phyloP scores from a whole-genome alignment of 2,329 filamentous ascomycete genomes.

The Colletotrichum agaves region DNA sequence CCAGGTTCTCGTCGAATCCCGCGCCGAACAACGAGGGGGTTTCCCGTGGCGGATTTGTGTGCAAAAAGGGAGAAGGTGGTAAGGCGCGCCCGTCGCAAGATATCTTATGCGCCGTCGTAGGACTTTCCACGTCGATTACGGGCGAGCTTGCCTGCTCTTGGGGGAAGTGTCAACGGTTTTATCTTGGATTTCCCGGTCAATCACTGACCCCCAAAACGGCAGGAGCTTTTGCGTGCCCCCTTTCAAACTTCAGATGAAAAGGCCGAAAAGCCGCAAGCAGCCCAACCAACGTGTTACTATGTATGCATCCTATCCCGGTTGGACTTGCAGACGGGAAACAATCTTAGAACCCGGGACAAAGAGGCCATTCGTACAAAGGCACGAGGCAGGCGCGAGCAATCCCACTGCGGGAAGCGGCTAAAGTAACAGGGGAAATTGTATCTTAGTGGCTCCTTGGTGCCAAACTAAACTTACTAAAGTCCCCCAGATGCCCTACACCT shows the following conservation, averaged over 20 bases:
- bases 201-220: background rate
- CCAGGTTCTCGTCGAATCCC: conserved; percentile 3
- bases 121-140: background rate
- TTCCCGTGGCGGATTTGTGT: conserved; percentile 1
- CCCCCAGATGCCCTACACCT: conserved; percentile 21
- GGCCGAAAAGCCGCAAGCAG: background rate
- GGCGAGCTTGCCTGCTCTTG: conserved; percentile 18
- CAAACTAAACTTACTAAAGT: conserved; percentile 12
- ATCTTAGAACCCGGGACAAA: background rate
- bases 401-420: conserved; percentile 17
- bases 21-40: conserved; percentile 12
- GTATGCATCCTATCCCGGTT: background rate
- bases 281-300: background rate
- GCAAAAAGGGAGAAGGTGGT: conserved; percentile 19
- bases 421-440: conserved; percentile 23
- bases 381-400: conserved; percentile 4
- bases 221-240: conserved; percentile 2
- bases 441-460: conserved; percentile 22
- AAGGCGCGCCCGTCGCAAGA: background rate
- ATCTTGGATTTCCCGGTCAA: conserved; percentile 31
- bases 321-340: background rate
- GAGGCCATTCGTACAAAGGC: conserved; percentile 20
- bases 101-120: background rate
- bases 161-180: conserved; percentile 17
- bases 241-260: conserved; percentile 22